Conservation (phyloP, 164 flowering plant genomes). For the Vitis amurensis region DNA sequence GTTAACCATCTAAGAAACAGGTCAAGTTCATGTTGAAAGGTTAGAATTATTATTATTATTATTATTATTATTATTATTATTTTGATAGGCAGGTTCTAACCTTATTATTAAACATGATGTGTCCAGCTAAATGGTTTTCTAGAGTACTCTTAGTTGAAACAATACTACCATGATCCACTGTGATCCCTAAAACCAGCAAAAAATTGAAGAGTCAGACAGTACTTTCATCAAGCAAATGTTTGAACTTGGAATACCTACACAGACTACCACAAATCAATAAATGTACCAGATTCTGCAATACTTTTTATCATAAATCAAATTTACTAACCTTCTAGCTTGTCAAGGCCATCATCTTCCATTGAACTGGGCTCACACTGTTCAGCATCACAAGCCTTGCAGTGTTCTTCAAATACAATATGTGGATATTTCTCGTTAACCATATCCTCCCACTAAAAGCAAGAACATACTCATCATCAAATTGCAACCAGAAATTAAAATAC, state of each 20-base stretch:
- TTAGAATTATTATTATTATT: too few species aligned
- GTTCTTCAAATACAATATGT: conserved; percentile 84
- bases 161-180: too few species aligned
- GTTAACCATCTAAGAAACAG: too few species aligned
- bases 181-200: not conserved
- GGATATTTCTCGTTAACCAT: conserved; percentile 79
- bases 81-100: too few species aligned
- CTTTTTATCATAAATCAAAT: not conserved
- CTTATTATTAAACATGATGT: too few species aligned
- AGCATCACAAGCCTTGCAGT: conserved; percentile 52
- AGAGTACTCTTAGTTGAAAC: too few species aligned
- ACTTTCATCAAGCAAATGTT: not conserved
- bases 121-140: too few species aligned
- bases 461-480: not conserved
- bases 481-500: conserved; percentile 1
- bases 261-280: not conserved
- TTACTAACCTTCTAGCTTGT: conserved; percentile 76
- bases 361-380: conserved; percentile 32
- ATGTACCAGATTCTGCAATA: not conserved
- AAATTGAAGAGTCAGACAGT: not conserved
- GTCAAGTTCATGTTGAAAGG: too few species aligned
- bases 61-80: too few species aligned
- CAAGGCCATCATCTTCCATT: conserved; percentile 40
- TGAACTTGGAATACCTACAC: not conserved
- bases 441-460: conserved; percentile 73